Evolutionary conservation across 768 basidiomycete genomes (phyloP).

Genomic region (Mycena metata): DNA sequence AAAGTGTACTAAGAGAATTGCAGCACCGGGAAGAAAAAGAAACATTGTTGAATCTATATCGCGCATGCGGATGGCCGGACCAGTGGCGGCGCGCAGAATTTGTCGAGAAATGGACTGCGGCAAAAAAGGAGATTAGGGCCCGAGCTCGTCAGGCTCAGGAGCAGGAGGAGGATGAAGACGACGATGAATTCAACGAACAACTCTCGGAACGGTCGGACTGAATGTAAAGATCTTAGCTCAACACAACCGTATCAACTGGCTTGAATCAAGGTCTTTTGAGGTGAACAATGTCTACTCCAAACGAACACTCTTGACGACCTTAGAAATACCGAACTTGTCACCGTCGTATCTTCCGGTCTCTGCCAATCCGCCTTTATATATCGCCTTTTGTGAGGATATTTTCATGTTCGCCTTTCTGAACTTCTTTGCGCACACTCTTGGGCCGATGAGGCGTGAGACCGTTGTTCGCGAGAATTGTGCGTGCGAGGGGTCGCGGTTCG

Average conservation of each 20-base stretch:
- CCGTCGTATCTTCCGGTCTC: slow-evolving; percentile 86
- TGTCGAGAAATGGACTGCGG: slow-evolving; percentile 1
- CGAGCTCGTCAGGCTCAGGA: background rate
- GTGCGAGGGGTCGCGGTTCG: slow-evolving; percentile 90
- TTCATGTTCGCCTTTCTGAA: slow-evolving; percentile 97
- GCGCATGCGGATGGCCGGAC: slow-evolving; percentile 31
- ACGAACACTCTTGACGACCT: slow-evolving; percentile 88
- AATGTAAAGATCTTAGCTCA: too few relatives aligned
- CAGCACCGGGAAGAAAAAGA: background rate
- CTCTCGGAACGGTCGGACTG: too few relatives aligned
- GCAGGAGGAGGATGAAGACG: too few relatives aligned
- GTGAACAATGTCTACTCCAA: slow-evolving; percentile 58
- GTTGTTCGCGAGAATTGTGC: slow-evolving; percentile 93
- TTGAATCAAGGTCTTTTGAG: too few relatives aligned
- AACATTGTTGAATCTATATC: slow-evolving; percentile 6
- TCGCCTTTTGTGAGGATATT: slow-evolving; percentile 87
- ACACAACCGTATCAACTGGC: too few relatives aligned
- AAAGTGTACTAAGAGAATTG: background rate
- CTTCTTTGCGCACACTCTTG: slow-evolving; percentile 92
- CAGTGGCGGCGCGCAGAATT: slow-evolving; percentile 29
- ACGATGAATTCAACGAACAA: too few relatives aligned
- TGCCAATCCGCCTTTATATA: slow-evolving; percentile 90
- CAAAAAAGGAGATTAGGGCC: background rate
- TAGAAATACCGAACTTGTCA: slow-evolving; percentile 93
- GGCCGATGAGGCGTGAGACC: slow-evolving; percentile 92